Evolutionary conservation across 2,329 filamentous ascomycete genomes (phyloP), one percentile per base, ranked within the genome.

Genomic region (Emericellopsis atlantica): DNA sequence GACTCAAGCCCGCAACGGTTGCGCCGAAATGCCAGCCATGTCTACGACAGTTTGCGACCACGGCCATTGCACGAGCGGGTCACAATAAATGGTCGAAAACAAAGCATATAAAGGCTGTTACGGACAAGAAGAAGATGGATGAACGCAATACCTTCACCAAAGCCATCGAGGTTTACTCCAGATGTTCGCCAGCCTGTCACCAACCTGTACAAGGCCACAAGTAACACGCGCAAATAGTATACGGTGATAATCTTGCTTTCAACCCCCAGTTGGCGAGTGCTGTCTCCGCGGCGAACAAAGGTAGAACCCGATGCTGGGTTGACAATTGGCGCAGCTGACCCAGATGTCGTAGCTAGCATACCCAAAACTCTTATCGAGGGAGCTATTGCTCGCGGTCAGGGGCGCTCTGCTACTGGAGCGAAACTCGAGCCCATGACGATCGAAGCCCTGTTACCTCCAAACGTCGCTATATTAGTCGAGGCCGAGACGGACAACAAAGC

Each of bases 21-120:
- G 10, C 16, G 34, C 16, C 34, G 9, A 37, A 36, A 48, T 77
- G 72, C 48, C 60, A 58, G 32, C 60, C 59, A 59, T 74, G 69
- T 47, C 55, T 62, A 43, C 70, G 73, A 41, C 53, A 58, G 31
- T 69, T 81, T 44, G 58, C 58, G 42, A 65, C 65, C 14, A 69
- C 65, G 14, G 48, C 67, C 8, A 43, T 51, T 7, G 54, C 62
- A 12, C 61, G 64, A 45, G 80, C 82, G 21, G 88, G 88, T 12
- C 88, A 95, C 64, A 95, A 82, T 61, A 84, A 88, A 58, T 98
- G 92, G 92, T 88, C 87, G 43, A 94, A 92, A 54, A 96, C 95
- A 64, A 85, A 82, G 56, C 92, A 96, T 60, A 87, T 92, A 60
- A 98, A 98, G 62, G 88, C 82, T 40, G 85, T 81, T 46, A 83